Percentiles rank a stretch among this genome's conserved stretches.
These are phyloP conservation scores for Cladosporium sp. DNA, from an alignment of 2,329 filamentous ascomycete genomes.

Conservation along the genomic window DNA sequence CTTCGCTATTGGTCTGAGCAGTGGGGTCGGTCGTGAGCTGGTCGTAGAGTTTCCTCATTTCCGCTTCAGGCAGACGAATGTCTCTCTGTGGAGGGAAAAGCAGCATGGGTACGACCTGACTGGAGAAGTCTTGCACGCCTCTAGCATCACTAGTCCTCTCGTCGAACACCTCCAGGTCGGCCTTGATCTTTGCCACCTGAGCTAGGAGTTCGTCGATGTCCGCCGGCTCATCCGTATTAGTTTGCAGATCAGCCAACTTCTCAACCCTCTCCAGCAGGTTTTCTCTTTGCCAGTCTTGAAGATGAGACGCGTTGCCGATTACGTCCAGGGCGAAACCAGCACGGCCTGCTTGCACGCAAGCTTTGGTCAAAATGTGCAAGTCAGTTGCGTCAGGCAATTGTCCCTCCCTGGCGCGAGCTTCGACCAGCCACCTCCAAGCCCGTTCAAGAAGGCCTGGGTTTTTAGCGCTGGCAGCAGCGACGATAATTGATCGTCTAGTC, in stretches of 20 bases:
- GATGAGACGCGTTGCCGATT: conserved; percentile 9
- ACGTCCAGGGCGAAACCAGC: conserved; percentile 21
- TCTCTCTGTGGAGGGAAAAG: conserved; percentile 23
- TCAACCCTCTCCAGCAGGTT: background rate
- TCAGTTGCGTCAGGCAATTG: conserved; percentile 22
- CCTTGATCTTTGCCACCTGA: conserved; percentile 18
- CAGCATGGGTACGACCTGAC: conserved; percentile 35
- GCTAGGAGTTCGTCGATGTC: conserved; percentile 4
- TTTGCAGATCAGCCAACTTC: background rate
- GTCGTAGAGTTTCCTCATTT: conserved; percentile 40
- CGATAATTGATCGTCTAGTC: conserved; percentile 33
- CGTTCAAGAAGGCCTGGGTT: conserved; percentile 25
- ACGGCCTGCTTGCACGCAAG: conserved; percentile 17
- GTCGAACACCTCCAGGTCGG: conserved; percentile 24
- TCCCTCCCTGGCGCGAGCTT: conserved; percentile 11
- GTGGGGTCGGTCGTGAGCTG: conserved; percentile 39
- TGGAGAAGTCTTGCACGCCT: conserved; percentile 31
- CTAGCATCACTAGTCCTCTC: conserved; percentile 16
- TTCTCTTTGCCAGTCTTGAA: background rate
- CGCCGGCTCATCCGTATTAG: background rate
- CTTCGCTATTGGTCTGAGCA: conserved; percentile 10
- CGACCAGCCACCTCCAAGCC: conserved; percentile 30
- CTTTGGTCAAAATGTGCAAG: conserved; percentile 26
- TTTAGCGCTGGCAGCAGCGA: conserved; percentile 29
- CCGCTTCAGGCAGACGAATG: conserved; percentile 20